A percentile compares a stretch with the other conserved stretches of the same genome.
phyloP scores from a whole-genome alignment of 129 eudicot genomes.

The Rutidosis leptorrhynchoides region DNA sequence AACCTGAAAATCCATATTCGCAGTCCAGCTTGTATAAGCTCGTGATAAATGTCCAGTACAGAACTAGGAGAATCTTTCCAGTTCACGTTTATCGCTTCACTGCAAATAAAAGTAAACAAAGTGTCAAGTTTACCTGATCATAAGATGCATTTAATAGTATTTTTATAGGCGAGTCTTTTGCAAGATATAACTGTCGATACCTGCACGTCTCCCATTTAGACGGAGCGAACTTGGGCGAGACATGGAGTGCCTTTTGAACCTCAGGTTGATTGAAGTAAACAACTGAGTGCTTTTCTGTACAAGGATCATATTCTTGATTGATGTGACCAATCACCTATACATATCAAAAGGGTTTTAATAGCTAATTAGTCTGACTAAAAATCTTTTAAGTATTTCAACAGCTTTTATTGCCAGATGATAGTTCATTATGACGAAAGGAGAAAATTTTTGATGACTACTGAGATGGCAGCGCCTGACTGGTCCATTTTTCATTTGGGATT shows the following conservation, averaged over 20 bases:
- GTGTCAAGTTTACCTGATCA: too few relatives aligned
- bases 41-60: slow-evolving; percentile 51
- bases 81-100: slow-evolving; percentile 41
- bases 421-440: too few relatives aligned
- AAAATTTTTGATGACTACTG: too few relatives aligned
- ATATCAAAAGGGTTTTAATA: not conserved
- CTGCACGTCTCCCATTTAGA: slow-evolving; percentile 82
- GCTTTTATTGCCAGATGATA: too few relatives aligned
- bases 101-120: slow-evolving; percentile 34
- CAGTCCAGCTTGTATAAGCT: slow-evolving; percentile 50
- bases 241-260: slow-evolving; percentile 94
- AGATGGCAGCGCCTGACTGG: too few relatives aligned
- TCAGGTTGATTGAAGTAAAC: slow-evolving; percentile 80
- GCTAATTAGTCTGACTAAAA: too few relatives aligned
- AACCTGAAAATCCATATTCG: slow-evolving; percentile 96
- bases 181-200: too few relatives aligned
- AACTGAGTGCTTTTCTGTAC: slow-evolving; percentile 81
- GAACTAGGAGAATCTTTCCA: slow-evolving; percentile 88
- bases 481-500: too few relatives aligned
- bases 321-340: slow-evolving; percentile 54
- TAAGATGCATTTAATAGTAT: too few relatives aligned
- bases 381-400: too few relatives aligned
- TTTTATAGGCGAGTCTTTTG: too few relatives aligned
- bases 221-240: slow-evolving; percentile 34
- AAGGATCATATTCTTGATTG: slow-evolving; percentile 80